These are phyloP conservation scores for Claviceps cyperi DNA, from an alignment of 2,329 filamentous ascomycete genomes.

Conservation along the genomic window DNA sequence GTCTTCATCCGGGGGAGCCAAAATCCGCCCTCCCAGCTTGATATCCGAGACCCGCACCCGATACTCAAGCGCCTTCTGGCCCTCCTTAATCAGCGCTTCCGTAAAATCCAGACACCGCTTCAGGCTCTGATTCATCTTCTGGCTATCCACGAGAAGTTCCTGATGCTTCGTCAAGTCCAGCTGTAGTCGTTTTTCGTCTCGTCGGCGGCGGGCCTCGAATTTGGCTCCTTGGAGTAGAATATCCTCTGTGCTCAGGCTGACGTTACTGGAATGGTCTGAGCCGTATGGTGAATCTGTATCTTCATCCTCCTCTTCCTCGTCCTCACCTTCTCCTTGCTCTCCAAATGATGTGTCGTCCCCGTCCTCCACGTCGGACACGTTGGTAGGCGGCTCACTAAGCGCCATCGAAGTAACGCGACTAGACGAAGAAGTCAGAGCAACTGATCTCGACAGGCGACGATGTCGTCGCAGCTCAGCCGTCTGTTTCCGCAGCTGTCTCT, in stretches of 20 bases:
- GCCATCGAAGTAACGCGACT: slow-evolving; percentile 29
- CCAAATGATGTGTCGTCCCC: slow-evolving; percentile 27
- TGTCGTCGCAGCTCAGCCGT: slow-evolving; percentile 76
- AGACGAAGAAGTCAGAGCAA: slow-evolving; percentile 48
- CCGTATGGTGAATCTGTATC: slow-evolving; percentile 39
- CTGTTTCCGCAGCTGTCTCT: slow-evolving; percentile 83
- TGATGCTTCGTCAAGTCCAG: slow-evolving; percentile 80
- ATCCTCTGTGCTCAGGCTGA: slow-evolving; percentile 15
- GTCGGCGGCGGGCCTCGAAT: slow-evolving; percentile 35
- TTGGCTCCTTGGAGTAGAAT: slow-evolving; percentile 27
- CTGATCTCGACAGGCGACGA: slow-evolving; percentile 70
- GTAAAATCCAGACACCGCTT: slow-evolving; percentile 82
- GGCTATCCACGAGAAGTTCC: slow-evolving; percentile 74
- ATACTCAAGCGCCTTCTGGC: slow-evolving; percentile 75
- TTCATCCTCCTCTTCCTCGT: slow-evolving; percentile 16
- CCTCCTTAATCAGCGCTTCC: slow-evolving; percentile 80
- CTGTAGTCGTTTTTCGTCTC: slow-evolving; percentile 71
- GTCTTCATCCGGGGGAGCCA: slow-evolving; percentile 53
- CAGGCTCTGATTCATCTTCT: slow-evolving; percentile 90
- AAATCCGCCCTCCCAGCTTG: slow-evolving; percentile 64
- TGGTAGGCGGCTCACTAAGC: slow-evolving; percentile 27
- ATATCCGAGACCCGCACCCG: slow-evolving; percentile 66
- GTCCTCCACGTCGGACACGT: slow-evolving; percentile 34
- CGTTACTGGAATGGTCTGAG: slow-evolving; percentile 30
- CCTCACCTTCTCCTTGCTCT: slow-evolving; percentile 5